Conservation (phyloP, 495 filamentous ascomycete genomes). For the Letharia lupina region DNA sequence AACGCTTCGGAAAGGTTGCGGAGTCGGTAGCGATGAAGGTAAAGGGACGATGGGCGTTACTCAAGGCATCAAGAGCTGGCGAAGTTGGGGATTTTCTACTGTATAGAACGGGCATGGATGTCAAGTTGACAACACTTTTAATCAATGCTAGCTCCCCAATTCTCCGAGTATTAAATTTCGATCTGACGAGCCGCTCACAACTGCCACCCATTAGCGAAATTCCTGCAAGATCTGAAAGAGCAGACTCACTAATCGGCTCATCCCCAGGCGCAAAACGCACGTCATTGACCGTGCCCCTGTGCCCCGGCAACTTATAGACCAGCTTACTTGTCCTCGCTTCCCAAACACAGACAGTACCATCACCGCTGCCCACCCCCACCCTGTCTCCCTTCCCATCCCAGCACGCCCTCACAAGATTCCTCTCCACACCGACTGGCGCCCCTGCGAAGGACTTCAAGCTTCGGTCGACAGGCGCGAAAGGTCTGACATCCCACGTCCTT, state of each 20-base stretch:
- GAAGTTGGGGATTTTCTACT: neutral
- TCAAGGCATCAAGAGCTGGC: neutral
- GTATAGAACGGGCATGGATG: neutral
- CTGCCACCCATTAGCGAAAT: slow-evolving; percentile 40
- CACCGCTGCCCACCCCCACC: slow-evolving; percentile 83
- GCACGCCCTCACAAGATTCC: slow-evolving; percentile 83
- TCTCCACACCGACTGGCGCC: slow-evolving; percentile 76
- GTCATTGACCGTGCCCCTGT: slow-evolving; percentile 93
- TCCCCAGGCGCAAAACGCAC: slow-evolving; percentile 77
- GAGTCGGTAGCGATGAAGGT: neutral
- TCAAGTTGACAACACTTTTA: neutral
- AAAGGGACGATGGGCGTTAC: neutral
- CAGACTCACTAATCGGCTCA: slow-evolving; percentile 78
- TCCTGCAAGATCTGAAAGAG: neutral
- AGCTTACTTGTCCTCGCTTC: slow-evolving; percentile 73
- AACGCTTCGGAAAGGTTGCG: neutral
- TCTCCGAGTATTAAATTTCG: slow-evolving; percentile 22
- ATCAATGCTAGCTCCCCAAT: slow-evolving; percentile 14
- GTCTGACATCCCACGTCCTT: slow-evolving; percentile 90
- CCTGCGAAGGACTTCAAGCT: slow-evolving; percentile 82
- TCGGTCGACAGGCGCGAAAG: slow-evolving; percentile 82
- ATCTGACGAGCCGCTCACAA: slow-evolving; percentile 80
- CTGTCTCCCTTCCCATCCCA: slow-evolving; percentile 83
- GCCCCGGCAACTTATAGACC: slow-evolving; percentile 88
- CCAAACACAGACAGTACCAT: slow-evolving; percentile 88